Evolutionary conservation across 129 eudicot genomes (phyloP).

Genomic region (Flaveria linearis): DNA sequence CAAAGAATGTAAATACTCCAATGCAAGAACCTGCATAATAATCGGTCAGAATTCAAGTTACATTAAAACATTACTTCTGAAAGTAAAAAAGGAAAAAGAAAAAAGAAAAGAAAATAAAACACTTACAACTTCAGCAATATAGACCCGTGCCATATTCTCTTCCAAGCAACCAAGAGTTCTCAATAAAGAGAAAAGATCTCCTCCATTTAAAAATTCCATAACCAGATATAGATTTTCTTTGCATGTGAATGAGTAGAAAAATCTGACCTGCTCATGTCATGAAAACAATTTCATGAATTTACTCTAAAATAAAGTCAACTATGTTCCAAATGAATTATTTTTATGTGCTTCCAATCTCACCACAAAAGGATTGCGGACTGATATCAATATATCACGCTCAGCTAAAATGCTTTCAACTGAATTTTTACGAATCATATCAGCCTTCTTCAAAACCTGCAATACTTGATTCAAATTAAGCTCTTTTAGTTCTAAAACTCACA

Average conservation of each 20-base stretch:
- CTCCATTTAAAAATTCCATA: conserved; percentile 97
- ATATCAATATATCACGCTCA: conserved; percentile 87
- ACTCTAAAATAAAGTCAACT: conserved; percentile 21
- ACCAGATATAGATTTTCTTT: conserved; percentile 95
- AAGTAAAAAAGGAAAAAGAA: not conserved
- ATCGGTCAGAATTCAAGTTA: conserved; percentile 17
- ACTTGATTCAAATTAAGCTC: conserved; percentile 26
- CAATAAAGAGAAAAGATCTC: conserved; percentile 92
- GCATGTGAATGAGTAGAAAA: conserved; percentile 97
- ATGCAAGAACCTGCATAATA: conserved; percentile 84
- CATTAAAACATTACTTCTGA: not conserved
- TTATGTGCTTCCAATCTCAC: conserved; percentile 61
- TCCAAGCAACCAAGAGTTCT: conserved; percentile 91
- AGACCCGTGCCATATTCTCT: conserved; percentile 94
- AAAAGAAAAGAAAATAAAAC: not conserved
- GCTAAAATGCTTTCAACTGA: conserved; percentile 98
- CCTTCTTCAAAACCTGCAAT: conserved; percentile 90
- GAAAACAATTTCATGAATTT: conserved; percentile 35
- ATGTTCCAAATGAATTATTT: not conserved
- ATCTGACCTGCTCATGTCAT: conserved; percentile 77
- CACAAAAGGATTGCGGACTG: conserved; percentile 98
- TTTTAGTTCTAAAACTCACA: not conserved
- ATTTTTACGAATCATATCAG: conserved; percentile 98
- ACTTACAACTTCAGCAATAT: conserved; percentile 97
- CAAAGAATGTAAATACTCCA: conserved; percentile 90